Evolutionary conservation across 1,284 basidiomycete genomes (phyloP), one percentile per base, ranked within the genome.

Genomic region (Phlebopus sp.): DNA sequence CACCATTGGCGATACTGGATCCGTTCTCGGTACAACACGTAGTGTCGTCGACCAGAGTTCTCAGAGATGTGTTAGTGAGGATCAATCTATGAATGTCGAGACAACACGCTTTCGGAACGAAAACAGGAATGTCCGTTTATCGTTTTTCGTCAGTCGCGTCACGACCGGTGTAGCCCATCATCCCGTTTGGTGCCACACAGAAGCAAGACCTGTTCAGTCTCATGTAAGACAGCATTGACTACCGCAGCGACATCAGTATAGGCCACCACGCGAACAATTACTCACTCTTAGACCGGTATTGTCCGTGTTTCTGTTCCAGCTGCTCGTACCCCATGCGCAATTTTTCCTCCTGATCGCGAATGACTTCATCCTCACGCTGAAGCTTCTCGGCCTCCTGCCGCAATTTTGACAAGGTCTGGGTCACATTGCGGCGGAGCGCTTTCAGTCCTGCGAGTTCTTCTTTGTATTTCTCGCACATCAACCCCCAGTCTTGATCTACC

Each of bases 191-290:
- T 69, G 54, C 74, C 71, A 51, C 74, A 77, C 3, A 76, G 59
- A 35, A 67, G 61, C 34, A 78, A 64, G 44, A 76, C 69, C 37
- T 72, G 73, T 47, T 76, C 75, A 9, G 81, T 78, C 63, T 84
- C 78, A 48, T 79, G 74, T 41, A 86, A 59, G 21, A 77, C 79
- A 46, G 77, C 72, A 60, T 79, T 69, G 14, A 84, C 83, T 86
- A 52, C 23, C 50, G 50, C n/a, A 32, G 29, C 23, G 15, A 32
- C n/a, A 7, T 67, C 39, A 63, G 41, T 25, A 14, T 35, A 18
- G 7, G 15, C 14, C 3, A 9, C 34, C n/a, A 15, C 48, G 21
- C 27, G 27, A 14, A 36, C 38, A 45, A 9, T 10, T 23, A 51
- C 70, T 48, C 46, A 82, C 84, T 80, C 69, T 78, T 81, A 27